A percentile compares a stretch with the other conserved stretches of the same genome.
phyloP scores from a whole-genome alignment of 495 filamentous ascomycete species.

The Aspergillus wentii region DNA sequence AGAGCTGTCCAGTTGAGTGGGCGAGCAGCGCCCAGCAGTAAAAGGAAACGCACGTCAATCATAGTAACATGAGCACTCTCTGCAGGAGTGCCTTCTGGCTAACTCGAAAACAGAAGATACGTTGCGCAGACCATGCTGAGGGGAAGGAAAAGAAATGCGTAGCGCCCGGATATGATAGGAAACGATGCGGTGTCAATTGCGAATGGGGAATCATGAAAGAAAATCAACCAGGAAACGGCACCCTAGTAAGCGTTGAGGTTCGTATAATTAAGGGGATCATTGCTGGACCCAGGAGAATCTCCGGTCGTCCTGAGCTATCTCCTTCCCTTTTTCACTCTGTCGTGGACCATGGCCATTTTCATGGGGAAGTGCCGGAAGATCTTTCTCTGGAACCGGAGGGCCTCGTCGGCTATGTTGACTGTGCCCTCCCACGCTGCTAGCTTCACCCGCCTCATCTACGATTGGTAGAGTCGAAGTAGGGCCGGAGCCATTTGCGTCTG shows the following conservation, averaged over 20 bases:
- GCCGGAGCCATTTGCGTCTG: constrained; percentile 48
- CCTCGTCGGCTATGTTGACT: constrained; percentile 34
- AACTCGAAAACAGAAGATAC: constrained; percentile 12
- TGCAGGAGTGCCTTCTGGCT: constrained; percentile 11
- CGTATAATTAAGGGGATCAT: too few species aligned
- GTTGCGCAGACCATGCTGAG: constrained; percentile 18
- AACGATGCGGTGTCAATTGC: constrained; percentile 10
- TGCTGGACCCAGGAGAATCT: constrained; percentile 4
- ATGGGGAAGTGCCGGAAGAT: constrained; percentile 47
- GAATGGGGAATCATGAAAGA: constrained; percentile 17
- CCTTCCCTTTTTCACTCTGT: constrained; percentile 24
- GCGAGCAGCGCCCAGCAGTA: constrained; percentile 10
- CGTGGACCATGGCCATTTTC: constrained; percentile 10
- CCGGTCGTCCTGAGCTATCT: constrained; percentile 12
- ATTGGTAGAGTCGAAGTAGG: constrained; percentile 76
- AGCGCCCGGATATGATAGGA: constrained; percentile 8
- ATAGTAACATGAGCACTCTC: constrained; percentile 31
- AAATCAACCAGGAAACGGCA: constrained; percentile 9
- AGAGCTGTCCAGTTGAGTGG: constrained; percentile 10
- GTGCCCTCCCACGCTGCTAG: constrained; percentile 59
- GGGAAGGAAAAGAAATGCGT: constrained; percentile 13
- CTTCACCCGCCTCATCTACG: constrained; percentile 87
- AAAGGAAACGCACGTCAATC: constrained; percentile 35
- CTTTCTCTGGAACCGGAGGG: constrained; percentile 40
- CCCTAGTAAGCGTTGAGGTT: constrained; percentile 1